Evolutionary conservation across 176 grass and related monocot species (phyloP), one percentile per base, ranked within the genome.

Genomic region (Bonia amplexicaulis): DNA sequence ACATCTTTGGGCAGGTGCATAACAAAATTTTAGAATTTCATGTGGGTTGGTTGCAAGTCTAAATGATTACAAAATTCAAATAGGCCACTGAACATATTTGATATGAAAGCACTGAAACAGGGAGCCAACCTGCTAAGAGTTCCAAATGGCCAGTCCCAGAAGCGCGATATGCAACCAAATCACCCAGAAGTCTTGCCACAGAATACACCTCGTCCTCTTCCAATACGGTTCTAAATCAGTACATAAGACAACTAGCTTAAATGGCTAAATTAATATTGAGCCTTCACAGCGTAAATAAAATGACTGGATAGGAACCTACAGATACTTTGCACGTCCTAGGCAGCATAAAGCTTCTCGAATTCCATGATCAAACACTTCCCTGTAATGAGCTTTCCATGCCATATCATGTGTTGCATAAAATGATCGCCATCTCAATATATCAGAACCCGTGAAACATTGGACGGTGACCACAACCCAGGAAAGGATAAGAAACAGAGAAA

Each of bases 151-250:
- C 93, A 44, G 96, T 98, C 86, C 93, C 96, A 74, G 96, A 98
- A 89, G 96, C 96, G 61, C 96, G 96, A 94, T 98, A 98, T 64
- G 96, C 96, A 80, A 98, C 93, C 84, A 98, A 89, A 89, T 98
- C 93, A 49, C 96, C 96, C 73, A 98, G 88, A 74, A 94, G 91
- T 77, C 93, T 95, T 90, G 96, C 91, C 66, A 98, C 96, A 78
- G 96, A 98, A 81, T 94, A 91, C 64, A 98, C 93, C 71, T 95
- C 96, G 35, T 98, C 96, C 89, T 98, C 96, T 84, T 98, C 93
- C 80, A 98, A 84, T 42, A 94, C 91, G 3, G 91, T 95, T 85
- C 96, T 98, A 53, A 45, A 77, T 81, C 69, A 79, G 85, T 44
- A 82, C 65, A 89, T 76, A 66, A 81, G 55, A 82, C 5, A 83